These are phyloP conservation scores for Chaetomium strumarium DNA, from an alignment of 2,329 filamentous ascomycete genomes.

Conservation along the genomic window DNA sequence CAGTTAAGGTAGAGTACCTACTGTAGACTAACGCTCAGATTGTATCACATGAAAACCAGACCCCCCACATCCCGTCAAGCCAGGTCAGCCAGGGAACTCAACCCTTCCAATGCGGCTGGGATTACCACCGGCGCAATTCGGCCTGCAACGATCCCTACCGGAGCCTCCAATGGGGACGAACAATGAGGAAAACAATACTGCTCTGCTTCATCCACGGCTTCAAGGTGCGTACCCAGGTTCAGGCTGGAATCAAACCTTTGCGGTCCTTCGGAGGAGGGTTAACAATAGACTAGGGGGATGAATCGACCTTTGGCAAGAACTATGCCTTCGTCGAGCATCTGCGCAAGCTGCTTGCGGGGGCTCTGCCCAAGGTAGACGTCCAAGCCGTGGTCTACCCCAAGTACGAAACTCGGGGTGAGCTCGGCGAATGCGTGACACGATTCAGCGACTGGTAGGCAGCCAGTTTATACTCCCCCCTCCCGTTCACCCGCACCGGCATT, in stretches of 20 bases:
- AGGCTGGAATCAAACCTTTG: background rate
- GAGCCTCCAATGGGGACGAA: constrained; percentile 32
- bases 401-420: constrained; percentile 75
- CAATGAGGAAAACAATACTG: constrained; percentile 71
- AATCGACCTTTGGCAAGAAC: constrained; percentile 65
- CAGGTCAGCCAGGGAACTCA: too few relatives aligned
- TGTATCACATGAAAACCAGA: too few relatives aligned
- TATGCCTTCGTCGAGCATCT: constrained; percentile 68
- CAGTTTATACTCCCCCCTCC: background rate
- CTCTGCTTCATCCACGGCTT: constrained; percentile 86
- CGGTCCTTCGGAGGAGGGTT: background rate
- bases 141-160: background rate
- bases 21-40: too few relatives aligned
- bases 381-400: constrained; percentile 67
- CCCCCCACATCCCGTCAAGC: too few relatives aligned
- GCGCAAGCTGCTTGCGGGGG: constrained; percentile 54
- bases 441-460: constrained; percentile 66
- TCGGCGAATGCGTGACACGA: constrained; percentile 61
- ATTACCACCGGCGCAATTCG: too few relatives aligned
- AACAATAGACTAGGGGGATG: constrained; percentile 52
- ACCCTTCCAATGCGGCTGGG: too few relatives aligned
- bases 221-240: constrained; percentile 52
- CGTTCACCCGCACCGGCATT: background rate
- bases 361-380: constrained; percentile 64
- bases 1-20: too few relatives aligned